Evolutionary conservation across 345 rosid genomes (phyloP), one percentile per base, ranked within the genome.

Genomic region (Pistacia integerrima): DNA sequence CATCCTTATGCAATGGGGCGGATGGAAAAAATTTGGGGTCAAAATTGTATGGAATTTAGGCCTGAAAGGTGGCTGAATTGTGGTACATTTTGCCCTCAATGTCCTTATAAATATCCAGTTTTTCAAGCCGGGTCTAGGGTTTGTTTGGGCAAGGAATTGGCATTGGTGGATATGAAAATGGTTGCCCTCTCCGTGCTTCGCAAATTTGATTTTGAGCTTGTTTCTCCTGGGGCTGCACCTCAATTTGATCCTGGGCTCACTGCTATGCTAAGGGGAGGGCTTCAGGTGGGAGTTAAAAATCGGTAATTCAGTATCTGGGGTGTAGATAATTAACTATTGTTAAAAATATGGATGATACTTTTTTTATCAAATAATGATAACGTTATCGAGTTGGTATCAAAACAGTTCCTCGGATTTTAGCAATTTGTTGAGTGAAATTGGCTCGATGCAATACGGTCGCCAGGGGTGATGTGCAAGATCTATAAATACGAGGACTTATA

Each of bases 1-100:
- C 86, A 90, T 60, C 84, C 88, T 11, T 92, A 87, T 33, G 90
- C 92, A 7, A 92, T 88, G 97, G 94, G 92, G 49, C 80, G 94
- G 72, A 87, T 87, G 89, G 87, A 85, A 18, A 65, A 62, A 0
- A 59, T 90, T 0, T 90, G 97, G 94, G 94, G 97, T 1, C 51
- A 65, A 30, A 89, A 87, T 70, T 84, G 81, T 64, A 69, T 77
- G 7, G 82, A 74, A 2, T 92, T 88, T 62, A 87, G 80, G 74
- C 97, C 94, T 3, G 91, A 84, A 81, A 85, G 97, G 63, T 86
- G 87, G 89, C 28, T 84, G 14, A 78, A 82, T n/a, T 36, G 41
- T 10, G 84, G 85, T 36, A 59, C 5, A 6, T 86, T 83, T 22
- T 72, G 67, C 54, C 76, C 64, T 1, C 70, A 84, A 3, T 76